Percentiles rank a stretch among this genome's conserved stretches.
Conservation (phyloP, 257 asterid genomes). For the Penstemon eatonii region DNA sequence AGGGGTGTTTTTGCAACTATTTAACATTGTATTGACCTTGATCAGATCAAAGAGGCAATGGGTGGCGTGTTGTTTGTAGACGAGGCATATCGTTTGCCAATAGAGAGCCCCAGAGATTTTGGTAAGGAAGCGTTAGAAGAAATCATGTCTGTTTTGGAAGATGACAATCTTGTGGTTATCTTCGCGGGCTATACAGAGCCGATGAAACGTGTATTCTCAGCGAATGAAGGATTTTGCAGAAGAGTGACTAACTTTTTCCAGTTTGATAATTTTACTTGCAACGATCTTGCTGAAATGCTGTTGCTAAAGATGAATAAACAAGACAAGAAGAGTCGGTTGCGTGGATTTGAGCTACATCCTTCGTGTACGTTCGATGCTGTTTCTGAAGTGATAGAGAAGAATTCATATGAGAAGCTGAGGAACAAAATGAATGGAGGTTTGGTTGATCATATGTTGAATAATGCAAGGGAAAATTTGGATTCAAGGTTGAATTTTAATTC, state of each 20-base stretch:
- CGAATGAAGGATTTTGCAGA: constrained; percentile 83
- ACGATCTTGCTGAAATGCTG: constrained; percentile 77
- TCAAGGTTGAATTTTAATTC: constrained; percentile 72
- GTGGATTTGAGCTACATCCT: constrained; percentile 67
- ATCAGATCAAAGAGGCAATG: constrained; percentile 83
- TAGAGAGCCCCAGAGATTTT: constrained; percentile 61
- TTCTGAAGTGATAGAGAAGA: constrained; percentile 47
- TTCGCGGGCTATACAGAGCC: constrained; percentile 92
- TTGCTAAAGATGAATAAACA: constrained; percentile 71
- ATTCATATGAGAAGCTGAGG: constrained; percentile 58
- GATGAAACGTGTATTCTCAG: constrained; percentile 77
- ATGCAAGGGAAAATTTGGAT: constrained; percentile 82
- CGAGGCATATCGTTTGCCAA: constrained; percentile 83
- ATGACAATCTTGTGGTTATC: constrained; percentile 69
- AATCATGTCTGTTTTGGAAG: constrained; percentile 89
- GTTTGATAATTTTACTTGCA: constrained; percentile 60
- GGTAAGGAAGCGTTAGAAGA: constrained; percentile 93
- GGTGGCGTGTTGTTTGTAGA: constrained; percentile 95
- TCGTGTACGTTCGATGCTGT: constrained; percentile 51
- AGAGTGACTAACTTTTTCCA: constrained; percentile 75
- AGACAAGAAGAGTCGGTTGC: constrained; percentile 48
- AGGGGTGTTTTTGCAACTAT: too few relatives aligned
- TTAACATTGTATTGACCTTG: too few relatives aligned
- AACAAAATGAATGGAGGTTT: constrained; percentile 83
- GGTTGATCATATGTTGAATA: constrained; percentile 74